Evolutionary conservation across 1,139 yeast species (phyloP).

Genomic region (Yamadazyma diospyri): DNA sequence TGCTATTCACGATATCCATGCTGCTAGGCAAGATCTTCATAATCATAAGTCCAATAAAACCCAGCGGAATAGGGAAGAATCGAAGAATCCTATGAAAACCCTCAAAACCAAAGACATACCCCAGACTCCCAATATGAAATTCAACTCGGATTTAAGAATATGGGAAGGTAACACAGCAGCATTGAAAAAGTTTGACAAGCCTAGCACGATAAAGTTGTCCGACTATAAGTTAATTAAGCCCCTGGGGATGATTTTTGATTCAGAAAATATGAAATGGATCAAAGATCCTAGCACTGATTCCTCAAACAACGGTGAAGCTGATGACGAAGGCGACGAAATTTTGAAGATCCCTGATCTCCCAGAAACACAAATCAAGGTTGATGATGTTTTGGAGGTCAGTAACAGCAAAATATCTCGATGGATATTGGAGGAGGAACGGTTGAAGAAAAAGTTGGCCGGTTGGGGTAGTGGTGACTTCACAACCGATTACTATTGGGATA

Average conservation of each 20-base stretch:
- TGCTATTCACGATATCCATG: constrained; percentile 2
- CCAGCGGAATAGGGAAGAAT: too few relatives aligned
- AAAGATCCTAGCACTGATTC: constrained; percentile 18
- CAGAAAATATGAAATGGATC: constrained; percentile 56
- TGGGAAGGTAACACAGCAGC: constrained; percentile 76
- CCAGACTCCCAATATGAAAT: constrained; percentile 41
- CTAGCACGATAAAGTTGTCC: constrained; percentile 32
- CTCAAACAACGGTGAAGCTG: too few relatives aligned
- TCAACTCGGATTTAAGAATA: constrained; percentile 44
- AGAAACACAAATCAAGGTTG: constrained; percentile 26
- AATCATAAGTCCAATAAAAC: not conserved
- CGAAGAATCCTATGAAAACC: not conserved
- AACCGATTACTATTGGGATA: constrained; percentile 49
- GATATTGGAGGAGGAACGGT: constrained; percentile 48
- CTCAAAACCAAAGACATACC: constrained; percentile 21
- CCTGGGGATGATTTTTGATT: constrained; percentile 54
- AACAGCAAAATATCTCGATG: constrained; percentile 39
- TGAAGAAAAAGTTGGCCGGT: constrained; percentile 44
- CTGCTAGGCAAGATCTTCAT: not conserved
- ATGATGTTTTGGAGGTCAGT: constrained; percentile 38
- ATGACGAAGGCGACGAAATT: constrained; percentile 45
- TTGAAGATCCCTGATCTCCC: constrained; percentile 20
- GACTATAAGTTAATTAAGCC: constrained; percentile 21
- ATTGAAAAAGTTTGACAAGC: constrained; percentile 46
- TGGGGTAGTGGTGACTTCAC: constrained; percentile 49